These are phyloP conservation scores for Aspergillus saccharolyticus DNA, from an alignment of 495 filamentous ascomycete species.

Conservation along the genomic window DNA sequence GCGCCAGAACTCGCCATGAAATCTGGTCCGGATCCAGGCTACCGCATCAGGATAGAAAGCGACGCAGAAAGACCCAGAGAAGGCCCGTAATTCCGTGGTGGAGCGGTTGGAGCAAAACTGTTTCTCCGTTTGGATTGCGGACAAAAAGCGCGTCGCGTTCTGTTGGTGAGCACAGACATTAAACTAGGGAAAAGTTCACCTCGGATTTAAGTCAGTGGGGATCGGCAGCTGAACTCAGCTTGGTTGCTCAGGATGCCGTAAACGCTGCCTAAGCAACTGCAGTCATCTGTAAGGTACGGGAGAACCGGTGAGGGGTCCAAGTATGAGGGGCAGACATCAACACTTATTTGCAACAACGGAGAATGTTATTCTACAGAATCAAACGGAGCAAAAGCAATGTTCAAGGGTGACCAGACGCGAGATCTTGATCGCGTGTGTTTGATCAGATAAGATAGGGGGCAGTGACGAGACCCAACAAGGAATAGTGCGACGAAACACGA, in stretches of 20 bases:
- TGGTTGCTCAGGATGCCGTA: neutral
- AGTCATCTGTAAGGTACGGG: constrained; percentile 1
- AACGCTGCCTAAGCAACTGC: neutral
- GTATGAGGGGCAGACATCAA: neutral
- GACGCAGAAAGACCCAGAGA: neutral
- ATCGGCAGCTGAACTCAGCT: neutral
- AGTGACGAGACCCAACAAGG: neutral
- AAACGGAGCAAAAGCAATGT: no score
- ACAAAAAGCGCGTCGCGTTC: neutral
- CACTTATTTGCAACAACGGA: neutral
- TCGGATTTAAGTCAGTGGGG: constrained; percentile 2
- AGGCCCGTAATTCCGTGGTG: neutral
- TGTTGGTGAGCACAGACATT: neutral
- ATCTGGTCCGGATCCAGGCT: neutral
- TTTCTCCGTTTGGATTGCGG: neutral
- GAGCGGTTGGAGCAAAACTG: neutral
- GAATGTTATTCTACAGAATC: no score
- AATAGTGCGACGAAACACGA: neutral
- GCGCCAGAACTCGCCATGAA: neutral
- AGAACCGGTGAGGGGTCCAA: neutral
- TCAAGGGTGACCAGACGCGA: neutral
- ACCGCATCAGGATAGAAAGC: neutral
- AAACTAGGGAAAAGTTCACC: neutral
- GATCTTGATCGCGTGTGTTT: neutral
- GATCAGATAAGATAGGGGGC: constrained; percentile 6